Conservation (phyloP, 192 early-diverging fungal genomes). For the Linnemannia exigua region DNA sequence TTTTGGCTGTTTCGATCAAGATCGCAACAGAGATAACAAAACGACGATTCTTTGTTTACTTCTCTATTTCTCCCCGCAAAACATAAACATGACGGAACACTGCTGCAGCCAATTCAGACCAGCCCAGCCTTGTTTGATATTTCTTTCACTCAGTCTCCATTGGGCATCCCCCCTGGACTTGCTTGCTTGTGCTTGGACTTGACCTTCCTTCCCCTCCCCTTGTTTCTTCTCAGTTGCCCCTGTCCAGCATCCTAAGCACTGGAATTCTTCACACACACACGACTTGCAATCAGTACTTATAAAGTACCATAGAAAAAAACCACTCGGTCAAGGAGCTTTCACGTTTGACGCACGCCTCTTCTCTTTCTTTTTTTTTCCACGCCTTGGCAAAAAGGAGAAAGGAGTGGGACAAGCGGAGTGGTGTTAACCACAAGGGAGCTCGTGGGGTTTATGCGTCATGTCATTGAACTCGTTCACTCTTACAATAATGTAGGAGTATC, state of each 20-base stretch:
- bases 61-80: neutral
- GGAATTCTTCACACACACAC: neutral
- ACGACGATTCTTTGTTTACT: no score
- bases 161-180: no score
- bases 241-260: no score
- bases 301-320: neutral
- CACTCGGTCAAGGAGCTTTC: neutral
- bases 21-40: conserved; percentile 6
- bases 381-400: neutral
- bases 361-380: neutral
- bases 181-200: no score
- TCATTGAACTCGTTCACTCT: neutral
- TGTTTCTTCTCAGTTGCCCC: no score
- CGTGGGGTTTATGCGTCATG: neutral
- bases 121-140: neutral
- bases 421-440: neutral
- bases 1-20: neutral
- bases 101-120: neutral
- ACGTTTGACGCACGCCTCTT: neutral
- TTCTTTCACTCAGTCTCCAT: neutral
- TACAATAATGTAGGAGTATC: neutral
- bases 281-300: neutral
- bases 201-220: no score
- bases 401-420: neutral
- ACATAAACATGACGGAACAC: neutral